Conservation (phyloP, 2,329 filamentous ascomycete species). For the Byssothecium circinans region DNA sequence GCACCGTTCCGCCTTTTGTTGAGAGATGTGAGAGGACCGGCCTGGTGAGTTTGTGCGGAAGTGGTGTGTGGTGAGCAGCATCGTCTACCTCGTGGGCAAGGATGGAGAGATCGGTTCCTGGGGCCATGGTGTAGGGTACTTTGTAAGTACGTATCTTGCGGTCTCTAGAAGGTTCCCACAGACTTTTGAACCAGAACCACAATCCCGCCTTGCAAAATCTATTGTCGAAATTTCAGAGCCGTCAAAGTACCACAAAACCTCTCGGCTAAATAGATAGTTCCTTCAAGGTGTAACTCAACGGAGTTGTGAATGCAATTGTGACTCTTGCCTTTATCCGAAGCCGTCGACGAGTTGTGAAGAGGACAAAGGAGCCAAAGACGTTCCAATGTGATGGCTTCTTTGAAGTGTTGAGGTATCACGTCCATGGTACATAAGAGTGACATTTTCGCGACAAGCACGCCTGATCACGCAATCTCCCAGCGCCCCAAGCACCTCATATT, state of each 20-base stretch:
- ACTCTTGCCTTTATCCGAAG: too few relatives aligned
- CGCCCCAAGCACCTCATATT: too few relatives aligned
- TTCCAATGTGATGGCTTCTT: neutral
- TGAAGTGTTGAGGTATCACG: neutral
- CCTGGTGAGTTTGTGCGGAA: slow-evolving; percentile 1
- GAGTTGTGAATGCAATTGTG: too few relatives aligned
- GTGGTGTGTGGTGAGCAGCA: neutral
- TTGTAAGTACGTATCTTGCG: neutral
- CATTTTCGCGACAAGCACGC: slow-evolving; percentile 29
- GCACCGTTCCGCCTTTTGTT: slow-evolving; percentile 12
- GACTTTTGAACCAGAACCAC: too few relatives aligned
- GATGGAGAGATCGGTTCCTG: slow-evolving; percentile 15
- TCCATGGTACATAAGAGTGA: slow-evolving; percentile 18
- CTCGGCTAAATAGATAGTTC: too few relatives aligned
- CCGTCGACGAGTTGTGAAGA: too few relatives aligned
- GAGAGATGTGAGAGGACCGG: neutral
- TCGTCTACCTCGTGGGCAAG: slow-evolving; percentile 12
- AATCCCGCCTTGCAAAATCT: neutral
- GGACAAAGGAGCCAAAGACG: neutral
- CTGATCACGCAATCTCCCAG: slow-evolving; percentile 38
- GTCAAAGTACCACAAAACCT: too few relatives aligned
- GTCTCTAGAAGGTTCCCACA: too few relatives aligned
- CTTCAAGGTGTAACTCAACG: too few relatives aligned
- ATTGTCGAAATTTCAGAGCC: too few relatives aligned
- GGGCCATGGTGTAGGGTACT: slow-evolving; percentile 12